Base-by-base conservation (phyloP, 2,329 filamentous ascomycete genomes). In the Triangularia verruculosa region DNA sequence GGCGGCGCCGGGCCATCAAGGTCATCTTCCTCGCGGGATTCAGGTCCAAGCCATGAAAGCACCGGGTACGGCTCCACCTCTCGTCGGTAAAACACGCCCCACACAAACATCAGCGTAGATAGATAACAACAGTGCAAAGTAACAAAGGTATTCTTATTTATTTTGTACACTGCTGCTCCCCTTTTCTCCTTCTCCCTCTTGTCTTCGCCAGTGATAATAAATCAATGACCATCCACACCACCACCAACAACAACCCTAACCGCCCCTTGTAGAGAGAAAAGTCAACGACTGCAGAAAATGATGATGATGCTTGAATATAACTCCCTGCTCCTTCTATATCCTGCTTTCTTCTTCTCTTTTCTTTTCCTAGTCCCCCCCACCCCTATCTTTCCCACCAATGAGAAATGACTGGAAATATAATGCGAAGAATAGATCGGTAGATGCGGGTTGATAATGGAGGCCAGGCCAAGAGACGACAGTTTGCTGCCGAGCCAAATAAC, bases 41-140 rank as follows among this genome's bases (percentile, higher is more conserved):
- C 79, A 0, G 72, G 74, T 7, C 78, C 81, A 13, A 82, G 84
- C 60, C 82, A 89, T 70, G 84, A 89, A 69, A 90, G 87, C 70
- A 92, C 89, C 0, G 89, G 89, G 0, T 92, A 91, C 72, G 89
- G 89, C 8, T 89, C 86, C 8, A 92, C 89, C 0, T 84, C 79
- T 63, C 80, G 87, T 63, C 80, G 86, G 69, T 88, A 61, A 72
- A 70, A 4, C 34, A n/a, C 15, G 15, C 13, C 12, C 15, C 13
- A n/a, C n/a, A 43, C 2, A 43, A 43, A 43, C 34, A 47, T 9
- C 11, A 20, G 39, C 9, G 20, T 47, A 47, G n/a, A 47, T 8
- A 47, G n/a, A 47, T 3, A 47, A 47, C 39, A 47, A 20, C 2
- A 17, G 20, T 47, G 5, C 7, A 47, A 43, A n/a, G 13, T 43